Evolutionary conservation across 2,329 filamentous ascomycete genomes (phyloP), one percentile per base, ranked within the genome.

Genomic region (Trichophaea hybrida): DNA sequence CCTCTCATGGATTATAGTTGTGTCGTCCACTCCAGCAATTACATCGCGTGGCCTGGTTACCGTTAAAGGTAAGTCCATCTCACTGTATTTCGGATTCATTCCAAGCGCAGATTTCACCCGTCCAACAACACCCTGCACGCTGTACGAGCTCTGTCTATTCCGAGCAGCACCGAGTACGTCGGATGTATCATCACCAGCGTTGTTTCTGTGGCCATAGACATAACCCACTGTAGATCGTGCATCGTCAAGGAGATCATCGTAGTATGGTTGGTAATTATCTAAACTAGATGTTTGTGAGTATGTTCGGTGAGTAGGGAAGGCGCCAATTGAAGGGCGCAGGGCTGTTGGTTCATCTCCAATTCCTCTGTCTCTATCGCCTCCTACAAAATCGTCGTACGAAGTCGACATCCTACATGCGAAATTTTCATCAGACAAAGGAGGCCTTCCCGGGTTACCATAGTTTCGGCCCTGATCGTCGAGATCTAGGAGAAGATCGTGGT

Each of bases 21-120:
- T 68, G 64, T 70, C 67, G 65, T 73, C 71, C 61, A 74, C 75
- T 65, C 75, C 74, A 58, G 76, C 68, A 69, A 74, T 72, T 52
- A 72, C 70, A 65, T 57, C 74, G 74, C 67, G 77, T 75, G 52
- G 77, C 78, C 57, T 77, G 51, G 84, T 75, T 71, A 97, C 88
- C 4, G 91, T 97, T 72, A 98, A 77, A 12, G 93, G 93, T 58
- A 98, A 77, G 71, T 98, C 91, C 93, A 98, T 98, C 74, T 97
- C 93, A 37, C 91, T 96, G 73, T 98, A 97, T 67, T 86, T 79
- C 24, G 79, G 78, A 7, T 82, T 85, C 83, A 95, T 89, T 57
- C 93, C 91, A 62, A 98, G 75, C 78, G 86, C 88, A 71, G 86
- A 90, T 76, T 94, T 97, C 46, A 91, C 85, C 69, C 80, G 84